Evolutionary conservation across 345 rosid species (phyloP).

Genomic region (Triadica sebifera): DNA sequence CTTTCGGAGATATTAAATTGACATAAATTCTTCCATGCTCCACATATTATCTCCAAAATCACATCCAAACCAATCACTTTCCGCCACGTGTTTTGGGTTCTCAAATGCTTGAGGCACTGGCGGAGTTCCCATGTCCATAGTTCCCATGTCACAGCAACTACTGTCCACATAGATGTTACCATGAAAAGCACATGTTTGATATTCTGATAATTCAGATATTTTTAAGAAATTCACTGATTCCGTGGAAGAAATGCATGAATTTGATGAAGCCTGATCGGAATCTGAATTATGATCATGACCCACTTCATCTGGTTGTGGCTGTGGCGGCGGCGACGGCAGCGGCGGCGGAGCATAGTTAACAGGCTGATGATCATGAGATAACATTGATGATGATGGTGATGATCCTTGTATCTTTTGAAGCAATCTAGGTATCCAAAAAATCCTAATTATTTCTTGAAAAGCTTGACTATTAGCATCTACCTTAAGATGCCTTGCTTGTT

Average conservation of each 20-base stretch:
- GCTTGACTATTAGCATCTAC: slow-evolving; percentile 86
- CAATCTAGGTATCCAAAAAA: slow-evolving; percentile 87
- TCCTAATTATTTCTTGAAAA: slow-evolving; percentile 77
- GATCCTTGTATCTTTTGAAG: slow-evolving; percentile 64
- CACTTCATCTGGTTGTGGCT: slow-evolving; percentile 17
- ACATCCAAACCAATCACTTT: slow-evolving; percentile 34
- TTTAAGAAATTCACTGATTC: slow-evolving; percentile 26
- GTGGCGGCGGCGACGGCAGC: too few species aligned
- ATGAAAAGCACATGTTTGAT: slow-evolving; percentile 26
- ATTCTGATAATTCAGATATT: slow-evolving; percentile 22
- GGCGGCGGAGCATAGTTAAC: background rate
- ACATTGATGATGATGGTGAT: slow-evolving; percentile 19
- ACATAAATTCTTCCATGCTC: slow-evolving; percentile 71
- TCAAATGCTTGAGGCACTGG: slow-evolving; percentile 18
- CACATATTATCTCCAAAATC: slow-evolving; percentile 59
- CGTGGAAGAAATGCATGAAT: slow-evolving; percentile 22
- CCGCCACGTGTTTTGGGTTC: slow-evolving; percentile 31
- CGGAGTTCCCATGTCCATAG: slow-evolving; percentile 11
- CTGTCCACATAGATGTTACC: slow-evolving; percentile 5
- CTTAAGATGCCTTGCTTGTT: slow-evolving; percentile 81
- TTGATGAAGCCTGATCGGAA: slow-evolving; percentile 24
- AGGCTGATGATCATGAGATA: background rate
- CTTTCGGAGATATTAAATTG: slow-evolving; percentile 44
- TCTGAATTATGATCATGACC: slow-evolving; percentile 34
- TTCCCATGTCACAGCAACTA: slow-evolving; percentile 30